phyloP scores from a whole-genome alignment of 495 filamentous ascomycete species.

The Trichodelitschia bisporula region DNA sequence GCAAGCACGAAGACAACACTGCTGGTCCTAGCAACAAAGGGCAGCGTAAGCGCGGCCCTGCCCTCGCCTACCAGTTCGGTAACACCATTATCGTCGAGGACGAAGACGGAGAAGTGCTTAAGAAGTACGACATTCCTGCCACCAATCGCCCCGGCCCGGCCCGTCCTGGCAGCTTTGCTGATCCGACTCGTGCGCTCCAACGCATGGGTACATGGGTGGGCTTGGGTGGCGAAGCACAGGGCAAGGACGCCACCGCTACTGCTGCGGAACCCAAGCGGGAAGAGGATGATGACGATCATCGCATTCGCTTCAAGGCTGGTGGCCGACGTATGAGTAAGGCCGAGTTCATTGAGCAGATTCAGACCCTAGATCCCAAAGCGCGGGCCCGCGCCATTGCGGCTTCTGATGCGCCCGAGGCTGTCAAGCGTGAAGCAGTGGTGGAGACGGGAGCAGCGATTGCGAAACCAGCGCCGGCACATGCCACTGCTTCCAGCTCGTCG shows the following conservation, averaged over 20 bases:
- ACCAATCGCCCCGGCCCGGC: conserved; percentile 11
- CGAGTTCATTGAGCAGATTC: conserved; percentile 72
- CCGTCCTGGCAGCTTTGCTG: conserved; percentile 10
- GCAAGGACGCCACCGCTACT: conserved; percentile 4
- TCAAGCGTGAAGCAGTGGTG: conserved; percentile 31
- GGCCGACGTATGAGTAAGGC: conserved; percentile 71
- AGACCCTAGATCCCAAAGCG: conserved; percentile 51
- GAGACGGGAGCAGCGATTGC: conserved; percentile 23
- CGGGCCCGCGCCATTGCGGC: conserved; percentile 46
- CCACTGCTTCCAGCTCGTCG: neutral
- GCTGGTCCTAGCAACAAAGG: too few species aligned
- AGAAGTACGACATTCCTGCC: conserved; percentile 71
- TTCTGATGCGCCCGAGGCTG: conserved; percentile 31
- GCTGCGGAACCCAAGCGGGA: conserved; percentile 7
- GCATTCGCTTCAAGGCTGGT: conserved; percentile 63
- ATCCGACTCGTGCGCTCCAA: conserved; percentile 19
- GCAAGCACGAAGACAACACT: conserved; percentile 5
- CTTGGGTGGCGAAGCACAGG: conserved; percentile 11
- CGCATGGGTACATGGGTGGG: conserved; percentile 42
- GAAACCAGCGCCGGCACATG: neutral
- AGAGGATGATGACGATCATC: conserved; percentile 43
- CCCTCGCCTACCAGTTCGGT: conserved; percentile 84
- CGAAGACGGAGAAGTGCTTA: conserved; percentile 89
- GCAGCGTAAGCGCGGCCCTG: conserved; percentile 27
- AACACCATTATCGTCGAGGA: conserved; percentile 97